Base-by-base conservation (phyloP, 2,329 filamentous ascomycete species). In the Hypoxylon sp. region DNA sequence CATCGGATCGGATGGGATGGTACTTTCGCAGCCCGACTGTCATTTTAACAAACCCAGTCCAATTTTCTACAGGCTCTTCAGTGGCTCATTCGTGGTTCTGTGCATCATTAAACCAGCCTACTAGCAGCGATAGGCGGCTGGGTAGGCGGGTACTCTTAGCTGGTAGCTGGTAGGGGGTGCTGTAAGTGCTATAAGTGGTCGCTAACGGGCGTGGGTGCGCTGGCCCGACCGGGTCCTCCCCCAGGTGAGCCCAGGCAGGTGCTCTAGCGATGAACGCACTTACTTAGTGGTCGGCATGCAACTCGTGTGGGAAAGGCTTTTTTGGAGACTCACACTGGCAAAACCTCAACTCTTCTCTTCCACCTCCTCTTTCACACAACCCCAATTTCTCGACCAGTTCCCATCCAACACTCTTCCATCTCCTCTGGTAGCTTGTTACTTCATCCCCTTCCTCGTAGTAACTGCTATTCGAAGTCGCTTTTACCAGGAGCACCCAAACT, bases 261-360 rank as follows among this genome's bases (percentile, higher is more conserved):
- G 52, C 51, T 30, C 43, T 17, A 26, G 24, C 15, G 20, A 11
- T 37, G n/a, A 28, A 34, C 51, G 54, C 59, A 56, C 56, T 28
- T 44, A 54, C 56, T 62, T 56, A 64, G 64, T 59, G 61, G 65
- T 62, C 65, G 67, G 62, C 59, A 66, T 65, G 66, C 68, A 69
- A 69, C 62, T 67, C 62, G 64, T 68, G 72, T 72, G 70, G 70
- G 68, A 63, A 71, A 63, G 68, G 61, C 64, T 68, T 73, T 72
- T 73, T 68, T 69, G 67, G 67, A 65, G 65, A 68, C 70, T 73
- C 66, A 64, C 70, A 67, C 69, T 72, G 71, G 30, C 71, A 75
- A 74, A 74, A 74, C 72, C 72, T 74, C 73, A 71, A 71, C 70
- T 68, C 69, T 70, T 68, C 68, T 73, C 71, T 72, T 73, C 72